phyloP scores from a whole-genome alignment of 23 red algal species.

The Pyropia haitanensis region DNA sequence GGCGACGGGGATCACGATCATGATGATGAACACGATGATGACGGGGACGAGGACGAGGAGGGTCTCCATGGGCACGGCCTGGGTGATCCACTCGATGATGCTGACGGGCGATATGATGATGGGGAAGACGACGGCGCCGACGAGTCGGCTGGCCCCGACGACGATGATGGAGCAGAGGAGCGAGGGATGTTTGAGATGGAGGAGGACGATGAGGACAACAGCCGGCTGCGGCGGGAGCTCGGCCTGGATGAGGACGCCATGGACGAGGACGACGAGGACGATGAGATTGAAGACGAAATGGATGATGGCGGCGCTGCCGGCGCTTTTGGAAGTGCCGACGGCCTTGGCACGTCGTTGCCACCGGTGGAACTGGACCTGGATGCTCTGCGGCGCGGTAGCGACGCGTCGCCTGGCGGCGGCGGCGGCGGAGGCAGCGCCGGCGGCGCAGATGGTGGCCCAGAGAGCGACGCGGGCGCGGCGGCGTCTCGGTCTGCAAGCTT shows the following conservation, averaged over 20 bases:
- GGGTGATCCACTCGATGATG: constrained; percentile 17
- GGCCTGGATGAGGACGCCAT: constrained; percentile 45
- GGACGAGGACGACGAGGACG: constrained; percentile 22
- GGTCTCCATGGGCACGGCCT: too few relatives aligned
- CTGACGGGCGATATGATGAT: constrained; percentile 10
- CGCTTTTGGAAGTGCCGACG: constrained; percentile 33
- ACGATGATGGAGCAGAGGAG: constrained; percentile 16
- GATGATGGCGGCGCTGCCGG: constrained; percentile 21
- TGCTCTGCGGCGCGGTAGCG: constrained; percentile 7
- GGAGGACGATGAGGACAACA: constrained; percentile 15
- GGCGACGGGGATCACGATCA: too few relatives aligned
- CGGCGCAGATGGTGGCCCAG: neutral
- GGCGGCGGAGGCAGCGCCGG: neutral
- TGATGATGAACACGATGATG: too few relatives aligned
- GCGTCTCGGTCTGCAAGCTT: constrained; percentile 7
- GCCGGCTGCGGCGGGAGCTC: constrained; percentile 37
- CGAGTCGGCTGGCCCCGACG: neutral
- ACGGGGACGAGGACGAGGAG: too few relatives aligned
- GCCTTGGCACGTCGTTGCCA: constrained; percentile 42
- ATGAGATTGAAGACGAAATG: constrained; percentile 26
- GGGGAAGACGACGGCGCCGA: constrained; percentile 2
- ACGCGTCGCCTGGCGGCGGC: neutral
- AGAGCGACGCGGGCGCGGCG: constrained; percentile 3
- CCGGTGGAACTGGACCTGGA: constrained; percentile 65
- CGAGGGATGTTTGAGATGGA: constrained; percentile 1